A percentile compares a stretch with the other conserved stretches of the same genome.
phyloP scores from a whole-genome alignment of 2,329 filamentous ascomycete genomes.

The Cordyceps pruinosa region DNA sequence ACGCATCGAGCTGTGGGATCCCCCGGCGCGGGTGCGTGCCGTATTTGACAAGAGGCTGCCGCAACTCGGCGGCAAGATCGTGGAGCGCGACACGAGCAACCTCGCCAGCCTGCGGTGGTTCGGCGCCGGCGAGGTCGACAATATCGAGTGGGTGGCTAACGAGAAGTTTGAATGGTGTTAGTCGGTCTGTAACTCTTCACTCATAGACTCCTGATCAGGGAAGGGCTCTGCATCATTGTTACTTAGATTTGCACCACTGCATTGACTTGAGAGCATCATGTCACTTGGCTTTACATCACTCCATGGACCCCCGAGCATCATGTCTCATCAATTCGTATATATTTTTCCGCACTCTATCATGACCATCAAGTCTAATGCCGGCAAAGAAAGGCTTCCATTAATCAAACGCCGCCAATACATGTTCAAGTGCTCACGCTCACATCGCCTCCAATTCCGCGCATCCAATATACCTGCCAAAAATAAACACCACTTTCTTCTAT shows the following conservation, averaged over 20 bases:
- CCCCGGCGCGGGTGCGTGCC: constrained; percentile 44
- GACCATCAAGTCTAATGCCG: constrained; percentile 9
- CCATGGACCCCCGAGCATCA: not conserved
- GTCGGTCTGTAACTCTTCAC: not conserved
- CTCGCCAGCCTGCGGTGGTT: constrained; percentile 70
- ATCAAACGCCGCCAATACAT: constrained; percentile 12
- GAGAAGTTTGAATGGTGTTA: constrained; percentile 77
- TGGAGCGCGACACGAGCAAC: constrained; percentile 56
- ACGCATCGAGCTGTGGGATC: constrained; percentile 79
- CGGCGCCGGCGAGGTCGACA: constrained; percentile 42
- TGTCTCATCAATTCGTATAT: constrained; percentile 12
- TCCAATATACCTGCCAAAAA: not conserved
- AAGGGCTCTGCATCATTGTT: not conserved
- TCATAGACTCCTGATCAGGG: no score
- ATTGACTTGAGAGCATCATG: no score
- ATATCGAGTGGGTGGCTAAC: constrained; percentile 65
- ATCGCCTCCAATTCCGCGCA: not conserved
- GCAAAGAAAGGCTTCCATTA: constrained; percentile 6
- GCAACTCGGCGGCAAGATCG: constrained; percentile 42
- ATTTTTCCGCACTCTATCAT: constrained; percentile 11
- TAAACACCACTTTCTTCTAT: not conserved
- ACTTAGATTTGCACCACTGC: not conserved
- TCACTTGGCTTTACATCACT: no score
- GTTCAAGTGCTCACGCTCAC: not conserved
- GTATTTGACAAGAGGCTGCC: constrained; percentile 36